Conservation (phyloP, 1,284 basidiomycete species). For the Sphagnurus paluster region DNA sequence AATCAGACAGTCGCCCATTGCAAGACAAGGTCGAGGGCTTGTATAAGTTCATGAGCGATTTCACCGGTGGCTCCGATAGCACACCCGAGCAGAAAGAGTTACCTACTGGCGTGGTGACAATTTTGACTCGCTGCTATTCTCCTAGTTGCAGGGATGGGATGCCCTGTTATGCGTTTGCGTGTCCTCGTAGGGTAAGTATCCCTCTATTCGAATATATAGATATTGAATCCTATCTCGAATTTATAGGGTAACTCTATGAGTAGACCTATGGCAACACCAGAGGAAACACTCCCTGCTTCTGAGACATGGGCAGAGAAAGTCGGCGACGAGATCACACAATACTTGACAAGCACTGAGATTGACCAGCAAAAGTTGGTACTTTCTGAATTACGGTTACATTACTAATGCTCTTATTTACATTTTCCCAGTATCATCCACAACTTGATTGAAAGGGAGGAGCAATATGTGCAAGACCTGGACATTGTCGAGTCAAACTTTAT, state of each 20-base stretch:
- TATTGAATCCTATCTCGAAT: not conserved
- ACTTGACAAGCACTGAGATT: constrained; percentile 76
- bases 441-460: constrained; percentile 87
- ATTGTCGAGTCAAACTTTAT: constrained; percentile 86
- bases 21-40: constrained; percentile 94
- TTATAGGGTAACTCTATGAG: constrained; percentile 17
- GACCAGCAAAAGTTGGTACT: constrained; percentile 74
- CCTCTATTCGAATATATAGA: too few relatives aligned
- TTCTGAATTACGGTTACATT: constrained; percentile 29
- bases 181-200: constrained; percentile 61
- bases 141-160: constrained; percentile 76
- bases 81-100: constrained; percentile 69
- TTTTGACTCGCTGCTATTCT: constrained; percentile 83
- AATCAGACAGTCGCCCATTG: constrained; percentile 85
- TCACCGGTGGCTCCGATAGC: constrained; percentile 64
- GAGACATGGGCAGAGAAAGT: constrained; percentile 18
- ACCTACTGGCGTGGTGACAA: constrained; percentile 81
- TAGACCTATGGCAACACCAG: constrained; percentile 7
- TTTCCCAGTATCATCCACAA: constrained; percentile 83
- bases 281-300: constrained; percentile 14
- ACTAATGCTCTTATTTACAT: constrained; percentile 10
- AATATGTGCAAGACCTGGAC: constrained; percentile 89
- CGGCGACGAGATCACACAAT: constrained; percentile 56
- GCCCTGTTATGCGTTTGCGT: constrained; percentile 70
- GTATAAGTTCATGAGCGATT: constrained; percentile 93